Conservation (phyloP, 345 rosid species). For the Populus tremula region DNA sequence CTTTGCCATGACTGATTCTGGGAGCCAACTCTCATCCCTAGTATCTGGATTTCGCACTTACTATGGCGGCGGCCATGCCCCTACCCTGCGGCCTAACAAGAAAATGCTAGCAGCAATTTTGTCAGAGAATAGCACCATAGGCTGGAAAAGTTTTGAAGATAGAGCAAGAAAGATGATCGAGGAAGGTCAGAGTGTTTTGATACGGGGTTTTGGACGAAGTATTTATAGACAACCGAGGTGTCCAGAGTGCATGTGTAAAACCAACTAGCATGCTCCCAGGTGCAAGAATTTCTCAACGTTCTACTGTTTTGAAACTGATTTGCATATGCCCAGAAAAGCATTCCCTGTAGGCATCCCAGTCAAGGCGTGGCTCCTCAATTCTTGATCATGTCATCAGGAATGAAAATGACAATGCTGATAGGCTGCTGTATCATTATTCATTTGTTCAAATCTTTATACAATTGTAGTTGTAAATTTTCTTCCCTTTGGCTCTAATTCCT, state of each 20-base stretch:
- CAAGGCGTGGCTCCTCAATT: background rate
- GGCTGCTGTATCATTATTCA: background rate
- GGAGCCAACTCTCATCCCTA: conserved; percentile 86
- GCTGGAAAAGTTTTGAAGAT: conserved; percentile 58
- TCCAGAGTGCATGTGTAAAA: conserved; percentile 74
- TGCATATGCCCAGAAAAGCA: background rate
- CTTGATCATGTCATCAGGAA: background rate
- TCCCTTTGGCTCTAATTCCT: background rate
- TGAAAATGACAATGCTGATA: background rate
- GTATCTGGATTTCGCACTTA: conserved; percentile 85
- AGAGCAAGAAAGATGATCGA: conserved; percentile 69
- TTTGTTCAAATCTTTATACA: background rate
- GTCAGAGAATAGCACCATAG: conserved; percentile 51
- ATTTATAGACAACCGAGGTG: conserved; percentile 84
- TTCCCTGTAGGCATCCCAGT: background rate
- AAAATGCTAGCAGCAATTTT: conserved; percentile 81
- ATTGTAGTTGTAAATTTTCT: background rate
- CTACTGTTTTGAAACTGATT: background rate
- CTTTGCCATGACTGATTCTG: conserved; percentile 93
- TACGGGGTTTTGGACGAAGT: conserved; percentile 69
- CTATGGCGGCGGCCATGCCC: conserved; percentile 64
- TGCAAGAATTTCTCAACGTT: background rate
- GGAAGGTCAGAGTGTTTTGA: conserved; percentile 59
- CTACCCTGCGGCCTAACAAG: conserved; percentile 84
- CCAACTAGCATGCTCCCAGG: conserved; percentile 9